Conservation (phyloP, 495 filamentous ascomycete species). For the Aspergillus baeticus region DNA sequence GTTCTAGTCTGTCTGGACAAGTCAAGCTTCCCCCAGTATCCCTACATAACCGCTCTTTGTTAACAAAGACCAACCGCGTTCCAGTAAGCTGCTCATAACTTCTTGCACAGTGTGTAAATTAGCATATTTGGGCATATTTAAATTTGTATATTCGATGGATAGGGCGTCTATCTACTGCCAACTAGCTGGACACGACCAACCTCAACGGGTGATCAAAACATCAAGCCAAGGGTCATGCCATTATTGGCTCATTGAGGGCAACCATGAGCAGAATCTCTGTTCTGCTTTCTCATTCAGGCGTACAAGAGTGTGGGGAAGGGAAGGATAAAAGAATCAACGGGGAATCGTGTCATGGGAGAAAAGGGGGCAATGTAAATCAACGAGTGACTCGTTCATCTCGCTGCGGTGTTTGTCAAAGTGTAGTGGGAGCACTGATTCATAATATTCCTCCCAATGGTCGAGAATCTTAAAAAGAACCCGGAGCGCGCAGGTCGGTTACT, state of each 20-base stretch:
- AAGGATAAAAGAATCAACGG: slow-evolving; percentile 4
- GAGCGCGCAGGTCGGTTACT: slow-evolving; percentile 29
- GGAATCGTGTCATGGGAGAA: slow-evolving; percentile 13
- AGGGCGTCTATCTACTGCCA: slow-evolving; percentile 44
- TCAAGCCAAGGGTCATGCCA: slow-evolving; percentile 9
- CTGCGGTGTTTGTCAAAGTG: slow-evolving; percentile 12
- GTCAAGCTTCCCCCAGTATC: too few relatives aligned
- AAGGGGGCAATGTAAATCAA: slow-evolving; percentile 14
- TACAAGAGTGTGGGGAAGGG: slow-evolving; percentile 4
- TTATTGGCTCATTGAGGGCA: slow-evolving; percentile 28
- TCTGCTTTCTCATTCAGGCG: slow-evolving; percentile 18
- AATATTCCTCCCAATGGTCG: slow-evolving; percentile 21
- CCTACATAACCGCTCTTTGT: not conserved
- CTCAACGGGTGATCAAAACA: slow-evolving; percentile 5
- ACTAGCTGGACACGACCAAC: slow-evolving; percentile 24
- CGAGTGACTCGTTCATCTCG: slow-evolving; percentile 14
- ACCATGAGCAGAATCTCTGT: slow-evolving; percentile 21
- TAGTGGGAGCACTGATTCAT: slow-evolving; percentile 12
- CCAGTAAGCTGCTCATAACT: not conserved
- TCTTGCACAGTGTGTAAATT: not conserved
- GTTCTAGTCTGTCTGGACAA: too few relatives aligned
- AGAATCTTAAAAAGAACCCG: slow-evolving; percentile 6
- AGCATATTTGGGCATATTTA: slow-evolving; percentile 10
- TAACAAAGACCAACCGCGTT: not conserved
- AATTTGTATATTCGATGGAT: slow-evolving; percentile 40